phyloP scores from a whole-genome alignment of 2,329 filamentous ascomycete species.

The Aureobasidium lini region DNA sequence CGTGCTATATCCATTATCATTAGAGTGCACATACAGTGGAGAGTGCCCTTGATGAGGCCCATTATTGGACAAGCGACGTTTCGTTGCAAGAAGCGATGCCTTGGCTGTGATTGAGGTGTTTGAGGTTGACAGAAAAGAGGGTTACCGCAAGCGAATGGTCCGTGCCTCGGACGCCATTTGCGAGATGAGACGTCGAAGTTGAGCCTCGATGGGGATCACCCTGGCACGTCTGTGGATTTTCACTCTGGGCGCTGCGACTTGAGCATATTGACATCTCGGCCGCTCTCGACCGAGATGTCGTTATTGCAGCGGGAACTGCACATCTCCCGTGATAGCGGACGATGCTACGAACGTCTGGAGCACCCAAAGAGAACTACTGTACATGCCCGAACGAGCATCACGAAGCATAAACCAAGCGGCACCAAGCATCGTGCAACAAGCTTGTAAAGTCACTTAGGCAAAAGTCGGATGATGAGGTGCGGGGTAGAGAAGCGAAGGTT shows the following conservation, averaged over 20 bases:
- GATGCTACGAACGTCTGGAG: neutral
- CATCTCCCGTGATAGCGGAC: conserved; percentile 2
- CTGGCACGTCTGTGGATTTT: neutral
- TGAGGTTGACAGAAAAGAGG: conserved; percentile 7
- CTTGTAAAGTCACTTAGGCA: neutral
- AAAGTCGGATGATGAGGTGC: neutral
- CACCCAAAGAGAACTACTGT: neutral
- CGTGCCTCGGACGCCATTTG: neutral
- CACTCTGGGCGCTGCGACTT: neutral
- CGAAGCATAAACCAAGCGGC: neutral
- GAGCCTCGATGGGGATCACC: neutral
- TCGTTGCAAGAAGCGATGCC: conserved; percentile 9
- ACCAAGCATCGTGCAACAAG: neutral
- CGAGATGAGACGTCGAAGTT: neutral
- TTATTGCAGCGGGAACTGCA: neutral
- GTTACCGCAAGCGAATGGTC: neutral
- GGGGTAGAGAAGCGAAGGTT: neutral
- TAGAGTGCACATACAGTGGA: neutral
- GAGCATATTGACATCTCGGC: neutral
- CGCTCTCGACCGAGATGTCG: neutral
- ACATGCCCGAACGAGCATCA: conserved; percentile 2
- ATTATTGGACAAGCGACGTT: conserved; percentile 1
- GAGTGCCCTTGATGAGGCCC: neutral
- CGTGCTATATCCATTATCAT: neutral
- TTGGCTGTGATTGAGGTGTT: conserved; percentile 4